Evolutionary conservation across 768 basidiomycete genomes (phyloP).

Genomic region (Lyophyllum decastes): DNA sequence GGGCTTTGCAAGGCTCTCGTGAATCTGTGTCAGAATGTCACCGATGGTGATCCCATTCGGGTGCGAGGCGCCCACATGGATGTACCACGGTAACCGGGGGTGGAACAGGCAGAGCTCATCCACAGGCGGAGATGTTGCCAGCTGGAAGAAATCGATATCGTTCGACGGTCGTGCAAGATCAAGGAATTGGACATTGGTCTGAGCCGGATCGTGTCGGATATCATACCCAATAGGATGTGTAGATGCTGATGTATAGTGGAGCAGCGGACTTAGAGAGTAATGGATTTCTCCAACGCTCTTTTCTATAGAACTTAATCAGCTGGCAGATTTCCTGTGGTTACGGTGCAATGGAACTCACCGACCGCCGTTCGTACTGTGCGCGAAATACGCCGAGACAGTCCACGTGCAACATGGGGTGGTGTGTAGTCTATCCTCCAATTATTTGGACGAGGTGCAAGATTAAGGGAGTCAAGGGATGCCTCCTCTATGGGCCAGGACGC

Average conservation of each 20-base stretch:
- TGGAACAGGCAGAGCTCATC: constrained; percentile 49
- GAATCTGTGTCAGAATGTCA: constrained; percentile 48
- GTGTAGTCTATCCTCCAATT: constrained; percentile 18
- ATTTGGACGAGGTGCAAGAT: constrained; percentile 16
- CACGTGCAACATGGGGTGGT: neutral
- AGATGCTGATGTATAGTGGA: constrained; percentile 8
- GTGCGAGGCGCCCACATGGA: constrained; percentile 42
- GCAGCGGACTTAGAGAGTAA: constrained; percentile 13
- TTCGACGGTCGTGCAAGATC: constrained; percentile 15
- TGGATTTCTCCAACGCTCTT: neutral
- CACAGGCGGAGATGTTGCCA: constrained; percentile 48
- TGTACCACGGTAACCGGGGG: constrained; percentile 52
- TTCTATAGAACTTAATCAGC: neutral
- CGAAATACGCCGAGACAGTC: constrained; percentile 4
- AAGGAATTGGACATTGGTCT: constrained; percentile 12
- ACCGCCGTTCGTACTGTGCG: neutral
- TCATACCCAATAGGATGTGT: constrained; percentile 16
- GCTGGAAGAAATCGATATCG: constrained; percentile 25
- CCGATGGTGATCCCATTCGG: constrained; percentile 47
- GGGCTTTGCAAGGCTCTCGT: constrained; percentile 33
- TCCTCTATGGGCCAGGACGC: neutral
- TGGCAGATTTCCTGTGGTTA: neutral
- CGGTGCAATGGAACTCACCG: neutral
- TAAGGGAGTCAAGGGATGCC: constrained; percentile 3
- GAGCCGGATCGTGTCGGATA: constrained; percentile 14